These are phyloP conservation scores for Cordyceps cateniannulata DNA, from an alignment of 2,329 filamentous ascomycete genomes.

Conservation along the genomic window DNA sequence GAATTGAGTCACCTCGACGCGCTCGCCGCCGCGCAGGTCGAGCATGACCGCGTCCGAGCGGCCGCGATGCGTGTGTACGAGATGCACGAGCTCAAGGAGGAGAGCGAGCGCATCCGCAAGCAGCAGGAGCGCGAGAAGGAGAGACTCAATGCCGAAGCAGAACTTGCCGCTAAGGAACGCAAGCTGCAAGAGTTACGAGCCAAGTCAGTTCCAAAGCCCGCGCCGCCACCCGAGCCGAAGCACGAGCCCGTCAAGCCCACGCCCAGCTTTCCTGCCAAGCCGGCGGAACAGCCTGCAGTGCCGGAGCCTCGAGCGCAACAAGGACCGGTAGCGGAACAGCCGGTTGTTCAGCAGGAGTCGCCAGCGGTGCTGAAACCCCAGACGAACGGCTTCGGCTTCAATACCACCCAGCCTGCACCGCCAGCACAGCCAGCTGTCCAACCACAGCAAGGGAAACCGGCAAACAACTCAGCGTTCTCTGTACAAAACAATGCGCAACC, in stretches of 20 bases:
- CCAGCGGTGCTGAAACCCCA: conserved; percentile 10
- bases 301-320: neutral
- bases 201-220: conserved; percentile 38
- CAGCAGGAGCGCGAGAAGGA: conserved; percentile 41
- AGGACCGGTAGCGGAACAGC: neutral
- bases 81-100: conserved; percentile 39
- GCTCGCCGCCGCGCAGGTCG: conserved; percentile 56
- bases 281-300: conserved; percentile 13
- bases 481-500: conserved; percentile 9
- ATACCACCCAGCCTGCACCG: conserved; percentile 18
- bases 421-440: conserved; percentile 15
- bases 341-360: conserved; percentile 10
- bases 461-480: neutral
- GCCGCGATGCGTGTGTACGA: conserved; percentile 42
- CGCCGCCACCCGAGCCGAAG: conserved; percentile 22
- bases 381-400: conserved; percentile 18
- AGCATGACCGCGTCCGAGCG: conserved; percentile 59
- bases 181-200: conserved; percentile 41
- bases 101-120: conserved; percentile 36
- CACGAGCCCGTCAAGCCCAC: conserved; percentile 11
- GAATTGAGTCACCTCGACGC: conserved; percentile 59
- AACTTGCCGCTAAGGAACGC: conserved; percentile 40
- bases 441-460: conserved; percentile 1
- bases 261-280: conserved; percentile 12
- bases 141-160: conserved; percentile 38